Evolutionary conservation across 805 yeast genomes (phyloP), one percentile per base, ranked within the genome.

Genomic region (Saturnispora quitensis): DNA sequence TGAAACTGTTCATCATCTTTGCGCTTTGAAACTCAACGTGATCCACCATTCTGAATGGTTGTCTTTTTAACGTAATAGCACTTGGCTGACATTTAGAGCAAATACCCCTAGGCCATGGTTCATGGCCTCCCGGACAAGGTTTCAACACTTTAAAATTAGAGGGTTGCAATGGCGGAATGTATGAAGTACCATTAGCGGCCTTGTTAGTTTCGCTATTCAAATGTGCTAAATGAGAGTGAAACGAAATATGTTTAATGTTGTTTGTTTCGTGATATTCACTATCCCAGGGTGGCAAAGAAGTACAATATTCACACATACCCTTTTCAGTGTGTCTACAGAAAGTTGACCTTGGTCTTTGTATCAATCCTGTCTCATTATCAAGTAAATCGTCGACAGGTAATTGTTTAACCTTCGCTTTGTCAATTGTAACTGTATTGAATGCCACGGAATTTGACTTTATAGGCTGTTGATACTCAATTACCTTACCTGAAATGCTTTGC

Each of bases 261-360:
- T 89, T 73, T 55, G 81, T 84, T 47, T 78, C 78, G 56, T 82
- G 83, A 64, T 89, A 91, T 22, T 75, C 78, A 56, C 75, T 76
- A 66, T 93, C 97, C 88, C 91, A 93, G 2, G 99, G 98, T 35
- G 96, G 97, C 49, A 93, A 70, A 0, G 98, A 97, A 34, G 95
- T 81, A 66, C 98, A 93, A 64, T 89, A 89, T 62, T 93, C 99
- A 67, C 99, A 93, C 98, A 93, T 93, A 2, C 98, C 99, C 60
- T 84, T 84, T 38, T 83, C 91, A 3, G 91, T 86, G 65, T 93
- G 99, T 54, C 83, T 78, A 67, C 99, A 91, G 55, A 89, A 70
- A 2, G 66, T 60, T 1, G 88, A 78, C 56, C 72, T 75, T 36
- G 72, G 68, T 34, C 99, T 75, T 28, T 74, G 67, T 51, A 93